Evolutionary conservation across 2,329 filamentous ascomycete species (phyloP), one percentile per base, ranked within the genome.

Genomic region (Nigrospora oryzae): DNA sequence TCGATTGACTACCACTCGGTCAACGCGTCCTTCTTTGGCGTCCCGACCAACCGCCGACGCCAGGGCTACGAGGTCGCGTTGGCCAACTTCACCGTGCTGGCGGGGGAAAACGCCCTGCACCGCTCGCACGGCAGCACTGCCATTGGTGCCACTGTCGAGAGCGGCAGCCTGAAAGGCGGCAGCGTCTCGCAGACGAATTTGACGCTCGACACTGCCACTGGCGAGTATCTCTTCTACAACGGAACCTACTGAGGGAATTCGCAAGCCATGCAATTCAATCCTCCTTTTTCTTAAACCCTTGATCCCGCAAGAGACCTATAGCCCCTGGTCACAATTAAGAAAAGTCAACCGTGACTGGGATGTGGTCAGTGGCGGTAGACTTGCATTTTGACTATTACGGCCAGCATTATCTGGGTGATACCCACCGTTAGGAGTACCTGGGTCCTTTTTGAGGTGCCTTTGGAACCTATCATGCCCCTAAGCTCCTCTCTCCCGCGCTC

Each of bases 31-130:
- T 84, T 69, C 61, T 84, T 79, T 48, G 56, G 57, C 17, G 49
- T 59, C 36, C 77, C 77, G 2, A 77, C 70, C 2, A 66, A 78
- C 19, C 58, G 70, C 15, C 67, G 61, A 15, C 64, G 75, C 31
- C 79, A 79, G 49, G 68, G 71, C 1, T 69, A 73, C 51, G 80
- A 83, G 58, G 75, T 83, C 42, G 66, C 70, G 1, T 56, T 83
- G 32, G 79, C 77, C 0, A 82, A 81, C 49, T 83, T 83, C 56
- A 81, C 78, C 0, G 77, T 83, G 5, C 62, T 73, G 52, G 68
- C 59, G 35, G 78, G 76, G 1, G 77, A 67, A 44, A 83, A 82
- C 49, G 68, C 62, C 42, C 51, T 81, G 43, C 53, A 58, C 40
- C 55, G 57, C 7, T 38, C 36, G 17, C 45, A 47, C 12, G 42